Percentiles rank a stretch among this genome's conserved stretches.
phyloP scores from a whole-genome alignment of 768 basidiomycete genomes.

The Kwoniella heveanensis region DNA sequence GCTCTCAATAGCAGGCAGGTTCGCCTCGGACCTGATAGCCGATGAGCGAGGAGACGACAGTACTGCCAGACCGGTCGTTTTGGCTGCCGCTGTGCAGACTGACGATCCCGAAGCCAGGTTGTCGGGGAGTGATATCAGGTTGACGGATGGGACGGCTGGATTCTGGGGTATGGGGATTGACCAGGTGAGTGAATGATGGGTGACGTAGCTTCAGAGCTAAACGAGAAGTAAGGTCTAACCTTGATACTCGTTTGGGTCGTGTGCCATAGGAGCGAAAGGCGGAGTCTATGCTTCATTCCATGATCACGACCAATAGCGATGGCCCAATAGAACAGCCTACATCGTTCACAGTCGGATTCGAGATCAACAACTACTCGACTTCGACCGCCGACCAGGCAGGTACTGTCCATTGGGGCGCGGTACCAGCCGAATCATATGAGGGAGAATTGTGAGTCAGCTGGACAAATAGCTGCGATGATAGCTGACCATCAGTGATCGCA shows the following conservation, averaged over 20 bases:
- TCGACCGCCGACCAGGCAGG: slow-evolving; percentile 34
- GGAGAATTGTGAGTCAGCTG: slow-evolving; percentile 51
- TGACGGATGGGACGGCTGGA: slow-evolving; percentile 39
- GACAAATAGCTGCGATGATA: not conserved
- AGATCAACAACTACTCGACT: slow-evolving; percentile 33
- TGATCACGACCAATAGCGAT: slow-evolving; percentile 21
- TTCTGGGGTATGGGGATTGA: slow-evolving; percentile 52
- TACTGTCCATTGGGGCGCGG: slow-evolving; percentile 52
- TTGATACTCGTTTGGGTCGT: not conserved
- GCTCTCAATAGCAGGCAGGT: slow-evolving; percentile 19
- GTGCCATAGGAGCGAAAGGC: slow-evolving; percentile 14
- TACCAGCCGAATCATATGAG: slow-evolving; percentile 26
- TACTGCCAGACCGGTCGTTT: slow-evolving; percentile 23
- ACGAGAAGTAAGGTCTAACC: too few relatives aligned
- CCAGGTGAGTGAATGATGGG: slow-evolving; percentile 31
- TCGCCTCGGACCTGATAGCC: slow-evolving; percentile 18
- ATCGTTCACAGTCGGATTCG: slow-evolving; percentile 44
- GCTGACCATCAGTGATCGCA: slow-evolving; percentile 12
- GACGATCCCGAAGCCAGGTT: slow-evolving; percentile 13
- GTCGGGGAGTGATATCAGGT: slow-evolving; percentile 17
- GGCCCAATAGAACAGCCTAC: slow-evolving; percentile 18
- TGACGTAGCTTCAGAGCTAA: too few relatives aligned
- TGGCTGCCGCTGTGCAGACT: slow-evolving; percentile 19
- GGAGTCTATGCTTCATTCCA: slow-evolving; percentile 38
- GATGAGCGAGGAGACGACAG: slow-evolving; percentile 25